Conservation (phyloP, 2,329 filamentous ascomycete species). For the Endothia cerciana region DNA sequence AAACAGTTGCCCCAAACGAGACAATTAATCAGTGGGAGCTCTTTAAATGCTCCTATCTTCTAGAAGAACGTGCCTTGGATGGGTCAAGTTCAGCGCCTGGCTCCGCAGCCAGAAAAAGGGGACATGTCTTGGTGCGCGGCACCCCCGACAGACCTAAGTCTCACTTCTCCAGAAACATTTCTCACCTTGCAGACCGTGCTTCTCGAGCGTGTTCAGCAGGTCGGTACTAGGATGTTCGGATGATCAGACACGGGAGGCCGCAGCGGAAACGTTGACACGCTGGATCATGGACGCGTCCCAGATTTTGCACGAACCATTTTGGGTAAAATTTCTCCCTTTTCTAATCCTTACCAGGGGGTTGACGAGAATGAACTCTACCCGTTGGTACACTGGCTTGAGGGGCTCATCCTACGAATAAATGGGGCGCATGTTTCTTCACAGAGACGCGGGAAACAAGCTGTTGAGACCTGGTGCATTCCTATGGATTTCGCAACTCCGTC, state of each 20-base stretch:
- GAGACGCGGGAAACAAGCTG: neutral
- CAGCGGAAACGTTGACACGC: neutral
- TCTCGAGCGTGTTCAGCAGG: neutral
- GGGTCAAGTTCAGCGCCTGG: neutral
- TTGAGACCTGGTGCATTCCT: neutral
- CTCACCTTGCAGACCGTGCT: neutral
- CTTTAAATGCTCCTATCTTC: slow-evolving; percentile 1
- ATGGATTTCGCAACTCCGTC: neutral
- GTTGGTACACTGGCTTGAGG: neutral
- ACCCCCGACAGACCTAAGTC: neutral
- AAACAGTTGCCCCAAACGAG: neutral
- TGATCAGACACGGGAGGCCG: slow-evolving; percentile 18
- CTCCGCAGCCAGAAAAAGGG: too few species aligned
- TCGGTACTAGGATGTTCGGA: neutral
- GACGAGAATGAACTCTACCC: neutral
- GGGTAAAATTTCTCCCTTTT: neutral
- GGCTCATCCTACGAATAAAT: neutral
- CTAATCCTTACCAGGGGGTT: too few species aligned
- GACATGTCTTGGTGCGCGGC: neutral
- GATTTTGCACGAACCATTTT: slow-evolving; percentile 9
- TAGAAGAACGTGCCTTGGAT: neutral
- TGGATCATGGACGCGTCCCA: neutral
- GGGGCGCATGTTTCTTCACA: neutral
- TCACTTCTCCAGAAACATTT: neutral
- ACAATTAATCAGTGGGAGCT: neutral